Evolutionary conservation across 306 rosid genomes (phyloP).

Genomic region (Adenanthera pavonina): DNA sequence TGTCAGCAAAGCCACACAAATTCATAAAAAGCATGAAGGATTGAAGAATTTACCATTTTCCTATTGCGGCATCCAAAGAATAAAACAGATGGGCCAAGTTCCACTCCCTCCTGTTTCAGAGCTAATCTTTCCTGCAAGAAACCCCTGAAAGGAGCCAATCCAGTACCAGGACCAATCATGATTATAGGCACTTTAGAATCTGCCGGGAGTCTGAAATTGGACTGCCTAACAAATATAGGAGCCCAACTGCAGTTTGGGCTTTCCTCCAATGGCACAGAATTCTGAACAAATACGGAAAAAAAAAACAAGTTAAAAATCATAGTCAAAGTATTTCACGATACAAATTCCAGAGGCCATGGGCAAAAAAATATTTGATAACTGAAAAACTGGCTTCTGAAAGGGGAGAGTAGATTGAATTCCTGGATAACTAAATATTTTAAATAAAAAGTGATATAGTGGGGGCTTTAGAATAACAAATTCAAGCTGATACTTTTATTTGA

Average conservation of each 20-base stretch:
- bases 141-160: conserved; percentile 99
- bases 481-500: conserved; percentile 4
- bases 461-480: conserved; percentile 15
- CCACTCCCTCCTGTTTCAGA: conserved; percentile 74
- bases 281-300: conserved; percentile 52
- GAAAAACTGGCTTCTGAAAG: not conserved
- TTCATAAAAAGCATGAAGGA: conserved; percentile 18
- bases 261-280: conserved; percentile 71
- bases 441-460: conserved; percentile 10
- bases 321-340: not conserved
- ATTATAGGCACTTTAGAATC: conserved; percentile 81
- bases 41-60: conserved; percentile 62
- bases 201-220: conserved; percentile 89
- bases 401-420: not conserved
- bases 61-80: conserved; percentile 97
- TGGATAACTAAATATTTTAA: not conserved
- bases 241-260: conserved; percentile 87
- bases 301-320: not conserved
- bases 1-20: not conserved
- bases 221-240: conserved; percentile 90
- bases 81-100: conserved; percentile 75
- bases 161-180: conserved; percentile 99
- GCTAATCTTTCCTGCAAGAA: conserved; percentile 95
- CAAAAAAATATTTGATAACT: not conserved
- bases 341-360: not conserved